These are phyloP conservation scores for Mortierella sp. DNA, from an alignment of 371 early-diverging fungal species.

Conservation along the genomic window DNA sequence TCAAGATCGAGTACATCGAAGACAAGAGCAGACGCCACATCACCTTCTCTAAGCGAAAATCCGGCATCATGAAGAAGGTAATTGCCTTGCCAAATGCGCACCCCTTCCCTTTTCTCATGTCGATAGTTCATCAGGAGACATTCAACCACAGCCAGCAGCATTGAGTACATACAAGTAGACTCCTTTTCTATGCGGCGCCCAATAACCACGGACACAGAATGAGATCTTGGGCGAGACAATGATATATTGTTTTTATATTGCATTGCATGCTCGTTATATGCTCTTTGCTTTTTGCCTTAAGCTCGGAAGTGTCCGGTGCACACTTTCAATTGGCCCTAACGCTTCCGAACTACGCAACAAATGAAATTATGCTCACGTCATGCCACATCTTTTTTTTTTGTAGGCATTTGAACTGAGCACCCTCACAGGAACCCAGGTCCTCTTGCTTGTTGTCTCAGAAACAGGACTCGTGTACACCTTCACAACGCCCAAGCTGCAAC, in stretches of 20 bases:
- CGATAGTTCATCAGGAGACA: slow-evolving; percentile 7
- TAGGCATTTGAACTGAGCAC: slow-evolving; percentile 97
- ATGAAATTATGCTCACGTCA: background rate
- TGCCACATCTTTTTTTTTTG: slow-evolving; percentile 4
- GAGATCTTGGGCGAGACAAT: slow-evolving; percentile 3
- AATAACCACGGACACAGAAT: background rate
- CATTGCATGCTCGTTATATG: background rate
- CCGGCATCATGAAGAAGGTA: slow-evolving; percentile 99
- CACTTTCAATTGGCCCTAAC: slow-evolving; percentile 9
- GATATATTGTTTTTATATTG: slow-evolving; percentile 1
- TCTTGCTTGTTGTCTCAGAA: slow-evolving; percentile 96
- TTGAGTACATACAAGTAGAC: background rate
- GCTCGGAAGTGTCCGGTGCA: slow-evolving; percentile 9
- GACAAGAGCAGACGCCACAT: slow-evolving; percentile 97
- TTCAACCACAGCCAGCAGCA: background rate
- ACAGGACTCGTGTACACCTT: slow-evolving; percentile 99
- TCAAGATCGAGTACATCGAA: slow-evolving; percentile 98
- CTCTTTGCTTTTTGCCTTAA: background rate
- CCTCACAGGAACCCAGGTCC: slow-evolving; percentile 97
- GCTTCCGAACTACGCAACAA: background rate
- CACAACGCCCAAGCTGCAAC: slow-evolving; percentile 97
- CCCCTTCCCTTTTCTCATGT: background rate
- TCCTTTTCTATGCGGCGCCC: background rate
- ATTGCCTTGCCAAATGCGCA: background rate
- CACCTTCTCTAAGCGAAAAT: slow-evolving; percentile 99